These are phyloP conservation scores for Pseudocercospora vitis DNA, from an alignment of 2,329 filamentous ascomycete genomes.

Conservation along the genomic window DNA sequence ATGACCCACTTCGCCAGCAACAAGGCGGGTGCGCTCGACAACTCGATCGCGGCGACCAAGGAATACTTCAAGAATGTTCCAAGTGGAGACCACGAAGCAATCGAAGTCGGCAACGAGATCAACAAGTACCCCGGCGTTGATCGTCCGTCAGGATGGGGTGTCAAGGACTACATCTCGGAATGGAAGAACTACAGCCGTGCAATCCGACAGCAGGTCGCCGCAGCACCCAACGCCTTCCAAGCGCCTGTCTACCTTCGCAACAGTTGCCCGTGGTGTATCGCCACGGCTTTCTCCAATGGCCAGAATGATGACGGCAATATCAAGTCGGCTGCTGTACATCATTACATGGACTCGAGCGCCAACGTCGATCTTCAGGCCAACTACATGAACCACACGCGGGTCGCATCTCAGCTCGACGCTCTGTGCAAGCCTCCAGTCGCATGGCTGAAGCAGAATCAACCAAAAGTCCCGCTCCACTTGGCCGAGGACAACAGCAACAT, in stretches of 20 bases:
- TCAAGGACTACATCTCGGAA: slow-evolving; percentile 12
- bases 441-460: slow-evolving; percentile 14
- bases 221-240: slow-evolving; percentile 8
- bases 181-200: slow-evolving; percentile 12
- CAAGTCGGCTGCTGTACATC: slow-evolving; percentile 10
- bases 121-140: slow-evolving; percentile 13
- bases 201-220: slow-evolving; percentile 6
- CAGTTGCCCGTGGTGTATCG: slow-evolving; percentile 13
- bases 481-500: slow-evolving; percentile 23
- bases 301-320: slow-evolving; percentile 14
- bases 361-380: slow-evolving; percentile 14
- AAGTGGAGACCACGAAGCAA: slow-evolving; percentile 15
- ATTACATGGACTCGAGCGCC: slow-evolving; percentile 20
- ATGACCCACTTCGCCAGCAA: slow-evolving; percentile 18
- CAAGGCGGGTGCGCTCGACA: slow-evolving; percentile 6
- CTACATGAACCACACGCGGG: slow-evolving; percentile 23
- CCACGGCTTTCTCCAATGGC: slow-evolving; percentile 14
- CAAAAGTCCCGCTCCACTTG: slow-evolving; percentile 13
- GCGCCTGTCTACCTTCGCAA: slow-evolving; percentile 15
- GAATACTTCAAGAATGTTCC: slow-evolving; percentile 19
- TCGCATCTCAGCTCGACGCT: slow-evolving; percentile 12
- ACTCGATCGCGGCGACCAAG: slow-evolving; percentile 14
- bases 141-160: slow-evolving; percentile 8
- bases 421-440: slow-evolving; percentile 12
- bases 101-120: slow-evolving; percentile 23